These are phyloP conservation scores for Taiozyma onychis DNA, from an alignment of 1,139 yeast species.

Conservation along the genomic window DNA sequence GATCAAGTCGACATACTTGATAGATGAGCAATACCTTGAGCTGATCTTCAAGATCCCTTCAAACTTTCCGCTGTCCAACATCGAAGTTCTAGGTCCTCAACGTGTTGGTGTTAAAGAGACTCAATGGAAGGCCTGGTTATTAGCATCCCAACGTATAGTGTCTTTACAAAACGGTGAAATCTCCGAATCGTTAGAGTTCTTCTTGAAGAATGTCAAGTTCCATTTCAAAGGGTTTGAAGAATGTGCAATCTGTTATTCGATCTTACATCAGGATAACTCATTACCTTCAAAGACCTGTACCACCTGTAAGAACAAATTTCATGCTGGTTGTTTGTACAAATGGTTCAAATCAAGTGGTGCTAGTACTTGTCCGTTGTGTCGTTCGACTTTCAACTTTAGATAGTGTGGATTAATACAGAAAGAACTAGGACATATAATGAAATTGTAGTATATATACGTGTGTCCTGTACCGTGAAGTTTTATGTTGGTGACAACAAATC, in stretches of 20 bases:
- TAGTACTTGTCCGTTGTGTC: conserved; percentile 91
- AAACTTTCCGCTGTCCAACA: conserved; percentile 69
- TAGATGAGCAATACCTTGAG: conserved; percentile 88
- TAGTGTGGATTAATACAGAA: not conserved
- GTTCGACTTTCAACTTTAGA: conserved; percentile 32
- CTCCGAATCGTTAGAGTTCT: conserved; percentile 73
- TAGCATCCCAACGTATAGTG: conserved; percentile 81
- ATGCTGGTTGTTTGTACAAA: conserved; percentile 92
- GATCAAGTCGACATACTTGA: conserved; percentile 64
- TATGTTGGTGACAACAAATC: not conserved
- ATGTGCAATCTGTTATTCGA: conserved; percentile 93
- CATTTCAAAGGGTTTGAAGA: conserved; percentile 93
- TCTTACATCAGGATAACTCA: conserved; percentile 79
- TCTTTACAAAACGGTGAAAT: conserved; percentile 73
- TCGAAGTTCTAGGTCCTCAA: conserved; percentile 69
- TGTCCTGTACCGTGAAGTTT: not conserved
- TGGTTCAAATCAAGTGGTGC: conserved; percentile 96
- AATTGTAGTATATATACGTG: not conserved
- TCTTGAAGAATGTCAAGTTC: conserved; percentile 71
- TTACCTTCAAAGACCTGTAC: conserved; percentile 84
- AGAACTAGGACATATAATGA: not conserved
- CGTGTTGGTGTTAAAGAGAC: conserved; percentile 87
- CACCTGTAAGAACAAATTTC: conserved; percentile 91
- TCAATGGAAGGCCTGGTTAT: conserved; percentile 93
- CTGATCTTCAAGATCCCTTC: conserved; percentile 68